phyloP scores from a whole-genome alignment of 805 yeast species.

The Candida morakotiae region DNA sequence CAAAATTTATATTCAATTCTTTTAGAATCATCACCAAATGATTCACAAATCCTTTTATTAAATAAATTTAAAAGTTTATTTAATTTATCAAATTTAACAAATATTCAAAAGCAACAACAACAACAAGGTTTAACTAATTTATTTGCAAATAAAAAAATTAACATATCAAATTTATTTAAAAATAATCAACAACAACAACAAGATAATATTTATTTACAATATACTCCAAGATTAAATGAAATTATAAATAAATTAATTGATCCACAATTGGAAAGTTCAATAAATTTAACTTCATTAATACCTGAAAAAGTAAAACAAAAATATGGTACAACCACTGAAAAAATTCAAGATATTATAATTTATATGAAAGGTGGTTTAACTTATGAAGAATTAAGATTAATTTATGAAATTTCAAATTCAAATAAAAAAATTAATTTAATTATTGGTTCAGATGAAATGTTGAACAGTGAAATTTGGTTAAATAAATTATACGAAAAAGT shows the following conservation, averaged over 20 bases:
- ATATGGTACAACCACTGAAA: slow-evolving; percentile 24
- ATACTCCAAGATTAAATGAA: slow-evolving; percentile 66
- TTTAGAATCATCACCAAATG: slow-evolving; percentile 32
- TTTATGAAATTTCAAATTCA: slow-evolving; percentile 54
- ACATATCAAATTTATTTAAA: slow-evolving; percentile 28
- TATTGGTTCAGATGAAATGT: slow-evolving; percentile 62
- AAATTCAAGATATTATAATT: slow-evolving; percentile 63
- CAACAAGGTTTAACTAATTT: slow-evolving; percentile 19
- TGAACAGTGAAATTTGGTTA: slow-evolving; percentile 35
- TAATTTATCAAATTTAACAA: slow-evolving; percentile 12
- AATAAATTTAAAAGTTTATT: slow-evolving; percentile 25
- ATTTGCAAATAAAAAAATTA: slow-evolving; percentile 30
- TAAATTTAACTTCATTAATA: slow-evolving; percentile 28
- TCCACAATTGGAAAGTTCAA: slow-evolving; percentile 2
- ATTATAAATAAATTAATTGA: slow-evolving; percentile 20
- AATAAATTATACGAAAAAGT: slow-evolving; percentile 24
- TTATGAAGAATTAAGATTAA: slow-evolving; percentile 83
- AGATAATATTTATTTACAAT: slow-evolving; percentile 87
- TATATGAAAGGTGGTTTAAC: slow-evolving; percentile 87
- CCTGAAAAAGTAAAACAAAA: slow-evolving; percentile 32
- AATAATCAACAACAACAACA: slow-evolving; percentile 17
- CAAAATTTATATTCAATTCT: slow-evolving; percentile 23
- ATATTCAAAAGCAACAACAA: slow-evolving; percentile 12
- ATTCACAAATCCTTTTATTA: slow-evolving; percentile 27
- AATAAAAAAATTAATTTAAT: slow-evolving; percentile 59